Base-by-base conservation (phyloP, 2,329 filamentous ascomycete species). In the Alternaria panax region DNA sequence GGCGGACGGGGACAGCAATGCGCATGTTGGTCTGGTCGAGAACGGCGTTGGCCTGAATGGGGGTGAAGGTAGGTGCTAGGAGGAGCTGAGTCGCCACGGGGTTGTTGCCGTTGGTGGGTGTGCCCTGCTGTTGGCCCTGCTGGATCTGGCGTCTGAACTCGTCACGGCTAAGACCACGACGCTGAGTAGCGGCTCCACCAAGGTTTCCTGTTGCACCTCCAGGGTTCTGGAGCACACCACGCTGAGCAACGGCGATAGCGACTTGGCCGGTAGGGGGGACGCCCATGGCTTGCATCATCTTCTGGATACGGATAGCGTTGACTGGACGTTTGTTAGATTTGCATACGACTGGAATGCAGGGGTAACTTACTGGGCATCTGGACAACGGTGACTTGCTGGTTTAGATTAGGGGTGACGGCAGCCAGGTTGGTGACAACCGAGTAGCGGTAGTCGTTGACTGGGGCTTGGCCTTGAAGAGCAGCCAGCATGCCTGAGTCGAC, bases 371-470 rank as follows among this genome's bases (percentile, higher is more conserved):
- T 69, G 34, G 75, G 75, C 68, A 78, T 71, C 52, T 78, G 75
- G 11, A 78, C 57, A 36, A 78, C 74, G 14, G 75, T 76, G 18
- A 75, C 75, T 60, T 75, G 72, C 56, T 72, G 68, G 64, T 77
- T 77, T 24, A 77, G 67, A 45, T 72, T 60, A 12, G 75, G 68
- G 9, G 65, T 64, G n/a, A 78, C 75, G 42, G 66, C 74, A 47
- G 67, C 75, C 28, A 78, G 65, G 52, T 72, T 77, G 30, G 74
- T 73, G 27, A 63, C 62, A 18, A 77, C 75, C 5, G 68, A 71
- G 65, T 78, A 78, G 41, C 74, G 72, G 66, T 70, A 78, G 63
- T 77, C 71, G 50, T 78, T 78, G 64, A 78, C 63, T 14, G 68
- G 43, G 20, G 62, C 46, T 47, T 73, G 68, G 18, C 74, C 74